Percentiles rank a stretch among this genome's conserved stretches.
Evolutionary conservation across 1,139 yeast species (phyloP).

Genomic region (Scheffersomyces quercinus): DNA sequence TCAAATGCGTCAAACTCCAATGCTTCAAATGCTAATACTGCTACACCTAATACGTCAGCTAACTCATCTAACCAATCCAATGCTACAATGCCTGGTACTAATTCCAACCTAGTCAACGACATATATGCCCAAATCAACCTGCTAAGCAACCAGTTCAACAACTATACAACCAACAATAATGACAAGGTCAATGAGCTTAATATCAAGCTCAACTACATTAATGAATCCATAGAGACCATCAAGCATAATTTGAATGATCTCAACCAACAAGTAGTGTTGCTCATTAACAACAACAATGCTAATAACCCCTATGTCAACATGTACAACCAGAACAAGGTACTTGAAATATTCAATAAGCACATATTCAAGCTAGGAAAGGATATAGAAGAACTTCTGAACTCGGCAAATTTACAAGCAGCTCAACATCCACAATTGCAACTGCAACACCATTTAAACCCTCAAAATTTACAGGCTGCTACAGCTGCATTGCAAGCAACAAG

Average conservation of each 20-base stretch:
- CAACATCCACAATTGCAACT: constrained; percentile 5
- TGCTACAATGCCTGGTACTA: constrained; percentile 1
- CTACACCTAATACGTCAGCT: constrained; percentile 1
- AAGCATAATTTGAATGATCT: constrained; percentile 11
- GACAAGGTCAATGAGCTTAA: constrained; percentile 25
- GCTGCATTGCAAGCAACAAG: neutral
- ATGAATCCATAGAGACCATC: constrained; percentile 21
- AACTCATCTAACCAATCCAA: neutral
- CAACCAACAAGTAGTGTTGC: constrained; percentile 12
- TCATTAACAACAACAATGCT: constrained; percentile 9
- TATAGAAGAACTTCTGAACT: constrained; percentile 18
- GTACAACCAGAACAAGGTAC: constrained; percentile 10
- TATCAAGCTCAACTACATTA: constrained; percentile 26
- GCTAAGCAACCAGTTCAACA: constrained; percentile 17
- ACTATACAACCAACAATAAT: constrained; percentile 20
- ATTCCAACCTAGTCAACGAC: constrained; percentile 6
- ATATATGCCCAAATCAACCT: constrained; percentile 12
- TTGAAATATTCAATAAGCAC: constrained; percentile 25
- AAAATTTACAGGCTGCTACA: neutral
- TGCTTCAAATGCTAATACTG: constrained; percentile 5
- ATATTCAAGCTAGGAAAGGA: constrained; percentile 25
- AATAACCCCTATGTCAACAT: constrained; percentile 1
- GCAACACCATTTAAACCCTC: constrained; percentile 4
- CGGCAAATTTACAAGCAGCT: neutral
- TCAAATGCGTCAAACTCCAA: constrained; percentile 4